Evolutionary conservation across 2,329 filamentous ascomycete genomes (phyloP), one percentile per base, ranked within the genome.

Genomic region (Tolypocladium tundrense): DNA sequence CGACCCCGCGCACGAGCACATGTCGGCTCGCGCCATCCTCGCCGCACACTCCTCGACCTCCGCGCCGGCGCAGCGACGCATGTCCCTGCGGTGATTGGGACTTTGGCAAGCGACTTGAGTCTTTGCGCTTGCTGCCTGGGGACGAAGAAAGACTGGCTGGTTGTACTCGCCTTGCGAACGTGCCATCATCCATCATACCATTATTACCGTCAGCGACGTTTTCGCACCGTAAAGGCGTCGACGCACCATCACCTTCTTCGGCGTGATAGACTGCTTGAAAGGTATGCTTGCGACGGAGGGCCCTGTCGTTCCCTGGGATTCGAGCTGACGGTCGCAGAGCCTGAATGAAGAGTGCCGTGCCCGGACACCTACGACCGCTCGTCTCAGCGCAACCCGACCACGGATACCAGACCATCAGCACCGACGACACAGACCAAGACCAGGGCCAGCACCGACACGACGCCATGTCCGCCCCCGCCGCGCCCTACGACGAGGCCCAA

Each of bases 51-150:
- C 16, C 37, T 19, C 19, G 11, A 56, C 31, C 27, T 33, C 45
- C 13, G 41, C 43, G 37, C 10, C 48, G 39, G 35, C 55, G 37
- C 61, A 61, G 56, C 63, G 55, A 54, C 71, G 63, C 63, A 80
- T 81, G 78, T 73, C 77, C 75, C 59, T 63, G 58, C 63, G 60
- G 63, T 70, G 66, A 71, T 81, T 79, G 71, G 64, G 67, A 63
- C 63, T 67, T 63, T 73, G 71, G 80, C 81, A 80, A 73, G 82
- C 81, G 82, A 85, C 82, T 85, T 84, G 65, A 81, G 82, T 84
- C 82, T 85, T 85, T 85, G 82, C 82, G 81, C 80, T 84, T 84
- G 81, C 79, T 82, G 65, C 65, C 68, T 54, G 74, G 76, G 70
- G 75, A 76, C 71, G 74, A 70, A 80, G 78, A 84, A 84, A 84